A percentile compares a stretch with the other conserved stretches of the same genome.
Conservation (phyloP, 805 yeast genomes). For the Candida ponderosae region DNA sequence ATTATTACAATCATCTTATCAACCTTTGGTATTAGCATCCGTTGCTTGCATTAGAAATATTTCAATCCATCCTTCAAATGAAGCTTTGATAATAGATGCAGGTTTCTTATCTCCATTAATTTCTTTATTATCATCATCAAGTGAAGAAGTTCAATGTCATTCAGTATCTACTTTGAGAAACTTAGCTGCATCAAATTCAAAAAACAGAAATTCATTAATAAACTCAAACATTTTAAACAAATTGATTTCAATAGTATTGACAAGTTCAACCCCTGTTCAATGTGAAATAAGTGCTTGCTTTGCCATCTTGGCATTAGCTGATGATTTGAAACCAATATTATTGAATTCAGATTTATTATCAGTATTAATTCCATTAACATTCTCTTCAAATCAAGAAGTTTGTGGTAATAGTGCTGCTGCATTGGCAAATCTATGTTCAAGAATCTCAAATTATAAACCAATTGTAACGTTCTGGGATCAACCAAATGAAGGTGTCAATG, state of each 20-base stretch:
- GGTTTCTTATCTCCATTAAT: slow-evolving; percentile 93
- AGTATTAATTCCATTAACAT: slow-evolving; percentile 86
- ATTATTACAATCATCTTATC: slow-evolving; percentile 79
- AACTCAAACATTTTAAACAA: slow-evolving; percentile 95
- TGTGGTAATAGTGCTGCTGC: slow-evolving; percentile 99
- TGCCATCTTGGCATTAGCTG: slow-evolving; percentile 94
- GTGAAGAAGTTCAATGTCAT: slow-evolving; percentile 97
- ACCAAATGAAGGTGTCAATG: slow-evolving; percentile 80
- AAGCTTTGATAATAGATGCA: slow-evolving; percentile 91
- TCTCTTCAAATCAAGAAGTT: slow-evolving; percentile 83
- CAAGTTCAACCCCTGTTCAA: slow-evolving; percentile 87
- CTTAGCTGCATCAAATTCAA: slow-evolving; percentile 91
- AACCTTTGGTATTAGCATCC: slow-evolving; percentile 89
- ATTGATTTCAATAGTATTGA: slow-evolving; percentile 79
- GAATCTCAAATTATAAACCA: slow-evolving; percentile 76
- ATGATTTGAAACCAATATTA: slow-evolving; percentile 80
- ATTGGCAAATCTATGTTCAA: slow-evolving; percentile 87
- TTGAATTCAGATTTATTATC: slow-evolving; percentile 79
- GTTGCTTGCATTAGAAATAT: slow-evolving; percentile 98
- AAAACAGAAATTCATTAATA: slow-evolving; percentile 82
- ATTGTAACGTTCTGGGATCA: slow-evolving; percentile 71
- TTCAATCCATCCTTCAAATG: slow-evolving; percentile 94
- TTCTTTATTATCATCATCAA: slow-evolving; percentile 71
- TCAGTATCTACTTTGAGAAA: slow-evolving; percentile 94
- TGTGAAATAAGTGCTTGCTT: slow-evolving; percentile 95